Percentiles rank a stretch among this genome's conserved stretches.
Conservation (phyloP, 179 eudicot species). For the Drosera spatulata region DNA sequence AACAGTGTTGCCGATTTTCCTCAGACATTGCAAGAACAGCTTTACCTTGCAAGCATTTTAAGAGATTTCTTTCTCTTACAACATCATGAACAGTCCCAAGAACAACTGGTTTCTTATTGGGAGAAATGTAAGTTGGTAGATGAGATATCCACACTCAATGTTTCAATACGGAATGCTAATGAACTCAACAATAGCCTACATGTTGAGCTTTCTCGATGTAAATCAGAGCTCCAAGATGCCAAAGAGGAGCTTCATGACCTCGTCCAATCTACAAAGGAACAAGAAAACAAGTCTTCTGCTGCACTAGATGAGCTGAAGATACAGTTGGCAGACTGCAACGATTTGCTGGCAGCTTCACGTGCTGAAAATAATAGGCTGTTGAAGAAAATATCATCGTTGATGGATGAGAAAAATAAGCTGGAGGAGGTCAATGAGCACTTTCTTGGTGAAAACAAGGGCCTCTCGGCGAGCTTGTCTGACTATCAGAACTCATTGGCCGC, state of each 20-base stretch:
- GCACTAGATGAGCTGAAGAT: constrained; percentile 43
- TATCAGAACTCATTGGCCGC: constrained; percentile 25
- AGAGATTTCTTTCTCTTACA: constrained; percentile 43
- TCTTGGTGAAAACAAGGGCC: constrained; percentile 29
- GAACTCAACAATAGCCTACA: constrained; percentile 37
- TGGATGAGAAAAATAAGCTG: constrained; percentile 42
- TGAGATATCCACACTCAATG: constrained; percentile 23
- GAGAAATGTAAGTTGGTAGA: constrained; percentile 19
- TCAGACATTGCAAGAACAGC: constrained; percentile 51
- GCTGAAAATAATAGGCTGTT: constrained; percentile 38
- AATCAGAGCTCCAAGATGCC: constrained; percentile 47
- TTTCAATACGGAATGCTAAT: constrained; percentile 30
- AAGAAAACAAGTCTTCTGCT: constrained; percentile 29
- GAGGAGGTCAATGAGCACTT: constrained; percentile 29
- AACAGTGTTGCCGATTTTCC: constrained; percentile 16
- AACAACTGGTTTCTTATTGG: constrained; percentile 15
- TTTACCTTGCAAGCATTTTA: constrained; percentile 39
- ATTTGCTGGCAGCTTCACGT: constrained; percentile 31
- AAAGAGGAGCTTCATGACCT: constrained; percentile 42
- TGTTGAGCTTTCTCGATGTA: constrained; percentile 48
- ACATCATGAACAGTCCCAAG: constrained; percentile 36
- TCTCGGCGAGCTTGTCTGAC: constrained; percentile 33
- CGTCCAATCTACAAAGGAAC: constrained; percentile 29
- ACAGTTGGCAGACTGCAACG: constrained; percentile 39
- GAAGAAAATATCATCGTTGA: constrained; percentile 18